Evolutionary conservation across 192 early-diverging fungal species (phyloP).

Genomic region (Linnemannia elongata): DNA sequence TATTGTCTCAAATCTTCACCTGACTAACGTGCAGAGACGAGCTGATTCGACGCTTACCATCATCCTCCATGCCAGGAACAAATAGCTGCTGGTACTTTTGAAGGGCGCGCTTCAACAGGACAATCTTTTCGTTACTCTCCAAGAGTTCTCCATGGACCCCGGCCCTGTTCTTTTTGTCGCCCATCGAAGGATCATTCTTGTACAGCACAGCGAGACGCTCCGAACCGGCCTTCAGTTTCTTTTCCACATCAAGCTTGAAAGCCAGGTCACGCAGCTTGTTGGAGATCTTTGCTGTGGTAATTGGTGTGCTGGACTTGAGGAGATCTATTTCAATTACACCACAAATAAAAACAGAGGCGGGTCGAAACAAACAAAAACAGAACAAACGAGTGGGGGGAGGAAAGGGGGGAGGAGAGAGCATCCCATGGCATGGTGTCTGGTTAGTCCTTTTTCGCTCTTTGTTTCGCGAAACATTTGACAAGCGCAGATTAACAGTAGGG

Average conservation of each 20-base stretch:
- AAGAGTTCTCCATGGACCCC: constrained; percentile 69
- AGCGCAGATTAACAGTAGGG: constrained; percentile 30
- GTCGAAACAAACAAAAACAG: constrained; percentile 46
- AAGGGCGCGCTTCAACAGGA: constrained; percentile 77
- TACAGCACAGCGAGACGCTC: constrained; percentile 74
- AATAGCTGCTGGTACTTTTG: constrained; percentile 91
- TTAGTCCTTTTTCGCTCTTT: constrained; percentile 26
- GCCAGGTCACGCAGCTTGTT: constrained; percentile 89
- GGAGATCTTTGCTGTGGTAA: constrained; percentile 80
- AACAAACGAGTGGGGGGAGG: constrained; percentile 25
- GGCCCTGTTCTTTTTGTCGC: constrained; percentile 66
- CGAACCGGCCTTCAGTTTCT: constrained; percentile 89
- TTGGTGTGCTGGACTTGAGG: constrained; percentile 75
- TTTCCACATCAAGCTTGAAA: constrained; percentile 94
- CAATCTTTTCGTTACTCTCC: constrained; percentile 84
- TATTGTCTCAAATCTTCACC: neutral
- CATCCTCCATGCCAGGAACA: constrained; percentile 83
- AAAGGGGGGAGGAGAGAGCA: constrained; percentile 14
- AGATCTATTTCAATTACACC: constrained; percentile 66
- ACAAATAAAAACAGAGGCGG: neutral
- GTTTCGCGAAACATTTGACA: constrained; percentile 35
- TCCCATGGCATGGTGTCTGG: constrained; percentile 26
- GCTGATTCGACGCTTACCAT: constrained; percentile 49
- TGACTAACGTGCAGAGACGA: neutral
- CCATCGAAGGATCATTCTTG: constrained; percentile 63